Evolutionary conservation across 2,329 filamentous ascomycete genomes (phyloP).

Genomic region (Orbilia brochopaga): DNA sequence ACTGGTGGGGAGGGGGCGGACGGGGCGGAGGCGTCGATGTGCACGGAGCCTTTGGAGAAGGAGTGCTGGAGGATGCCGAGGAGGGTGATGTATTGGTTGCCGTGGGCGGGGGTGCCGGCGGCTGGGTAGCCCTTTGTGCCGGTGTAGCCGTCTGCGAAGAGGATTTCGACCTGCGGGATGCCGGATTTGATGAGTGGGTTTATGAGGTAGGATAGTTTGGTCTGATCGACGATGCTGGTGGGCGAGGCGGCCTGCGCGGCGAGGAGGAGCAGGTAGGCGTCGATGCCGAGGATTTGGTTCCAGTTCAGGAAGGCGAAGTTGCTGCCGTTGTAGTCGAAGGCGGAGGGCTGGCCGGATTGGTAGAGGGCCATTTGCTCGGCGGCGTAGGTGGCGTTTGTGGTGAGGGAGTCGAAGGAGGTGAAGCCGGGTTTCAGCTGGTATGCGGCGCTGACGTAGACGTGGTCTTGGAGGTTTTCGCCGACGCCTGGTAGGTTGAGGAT

Average conservation of each 20-base stretch:
- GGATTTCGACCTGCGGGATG: slow-evolving; percentile 43
- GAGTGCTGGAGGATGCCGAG: slow-evolving; percentile 56
- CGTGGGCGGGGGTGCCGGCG: slow-evolving; percentile 59
- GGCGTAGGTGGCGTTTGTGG: slow-evolving; percentile 56
- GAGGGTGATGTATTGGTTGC: slow-evolving; percentile 41
- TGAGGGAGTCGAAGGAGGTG: slow-evolving; percentile 78
- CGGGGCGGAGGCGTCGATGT: slow-evolving; percentile 66
- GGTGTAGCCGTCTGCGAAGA: slow-evolving; percentile 44
- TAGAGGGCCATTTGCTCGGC: slow-evolving; percentile 46
- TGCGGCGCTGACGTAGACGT: slow-evolving; percentile 68
- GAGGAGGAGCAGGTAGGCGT: slow-evolving; percentile 61
- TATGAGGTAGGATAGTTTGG: slow-evolving; percentile 31
- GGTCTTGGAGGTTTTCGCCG: slow-evolving; percentile 68
- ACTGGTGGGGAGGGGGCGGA: slow-evolving; percentile 71
- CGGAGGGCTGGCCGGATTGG: slow-evolving; percentile 37
- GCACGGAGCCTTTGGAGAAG: slow-evolving; percentile 59
- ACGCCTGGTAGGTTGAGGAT: slow-evolving; percentile 67
- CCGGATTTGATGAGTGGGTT: slow-evolving; percentile 18
- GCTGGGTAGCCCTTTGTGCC: slow-evolving; percentile 79
- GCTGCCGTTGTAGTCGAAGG: slow-evolving; percentile 63
- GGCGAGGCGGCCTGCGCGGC: slow-evolving; percentile 15
- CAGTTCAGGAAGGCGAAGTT: slow-evolving; percentile 91
- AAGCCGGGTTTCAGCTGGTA: slow-evolving; percentile 82
- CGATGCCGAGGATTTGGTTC: slow-evolving; percentile 83
- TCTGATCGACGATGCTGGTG: slow-evolving; percentile 28